Conservation (phyloP, 2,329 filamentous ascomycete genomes). For the Sodiomyces alkalinus region DNA sequence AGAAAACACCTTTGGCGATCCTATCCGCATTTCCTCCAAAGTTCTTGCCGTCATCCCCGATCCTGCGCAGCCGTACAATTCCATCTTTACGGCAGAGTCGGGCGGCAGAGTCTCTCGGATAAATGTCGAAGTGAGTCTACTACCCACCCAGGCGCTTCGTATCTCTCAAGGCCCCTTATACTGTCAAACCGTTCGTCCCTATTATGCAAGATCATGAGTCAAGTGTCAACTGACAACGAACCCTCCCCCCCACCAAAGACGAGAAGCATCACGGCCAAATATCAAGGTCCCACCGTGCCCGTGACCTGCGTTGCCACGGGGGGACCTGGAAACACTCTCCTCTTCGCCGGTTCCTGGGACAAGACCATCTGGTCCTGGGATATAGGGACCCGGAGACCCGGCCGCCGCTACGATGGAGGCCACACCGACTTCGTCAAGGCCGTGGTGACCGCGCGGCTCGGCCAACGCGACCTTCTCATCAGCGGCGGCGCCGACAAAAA, state of each 20-base stretch:
- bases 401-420: slow-evolving; percentile 52
- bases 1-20: slow-evolving; percentile 66
- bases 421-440: slow-evolving; percentile 89
- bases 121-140: slow-evolving; percentile 49
- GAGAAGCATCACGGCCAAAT: slow-evolving; percentile 18
- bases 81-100: slow-evolving; percentile 72
- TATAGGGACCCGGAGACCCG: slow-evolving; percentile 35
- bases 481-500: slow-evolving; percentile 67
- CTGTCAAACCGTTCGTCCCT: neutral
- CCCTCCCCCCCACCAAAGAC: slow-evolving; percentile 2
- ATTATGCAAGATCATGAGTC: neutral
- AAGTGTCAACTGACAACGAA: neutral
- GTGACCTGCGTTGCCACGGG: slow-evolving; percentile 62
- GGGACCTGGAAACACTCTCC: slow-evolving; percentile 33
- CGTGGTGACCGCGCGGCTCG: slow-evolving; percentile 46
- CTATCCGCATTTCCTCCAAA: slow-evolving; percentile 71
- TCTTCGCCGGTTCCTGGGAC: slow-evolving; percentile 92
- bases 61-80: slow-evolving; percentile 39
- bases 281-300: slow-evolving; percentile 63
- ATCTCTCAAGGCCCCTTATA: neutral
- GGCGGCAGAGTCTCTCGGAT: slow-evolving; percentile 66
- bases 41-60: slow-evolving; percentile 61
- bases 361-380: slow-evolving; percentile 83
- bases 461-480: slow-evolving; percentile 48
- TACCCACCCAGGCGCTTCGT: neutral